Evolutionary conservation across 192 early-diverging fungal genomes (phyloP), one percentile per base, ranked within the genome.

Genomic region (Chytriomyces hyalinus): DNA sequence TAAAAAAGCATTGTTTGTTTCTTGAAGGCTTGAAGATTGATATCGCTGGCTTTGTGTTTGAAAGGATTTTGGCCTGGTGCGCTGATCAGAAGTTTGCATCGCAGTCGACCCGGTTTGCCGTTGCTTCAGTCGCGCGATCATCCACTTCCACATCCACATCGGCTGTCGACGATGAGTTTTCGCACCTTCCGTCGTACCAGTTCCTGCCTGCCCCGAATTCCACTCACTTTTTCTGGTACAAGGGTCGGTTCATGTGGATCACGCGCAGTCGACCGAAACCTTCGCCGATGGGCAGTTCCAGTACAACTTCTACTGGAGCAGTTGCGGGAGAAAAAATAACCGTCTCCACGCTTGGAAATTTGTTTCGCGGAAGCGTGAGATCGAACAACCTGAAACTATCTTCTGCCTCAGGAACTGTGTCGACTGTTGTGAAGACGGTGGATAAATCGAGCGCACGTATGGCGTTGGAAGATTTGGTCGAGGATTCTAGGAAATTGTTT

Each of bases 171-270:
- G 26, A 63, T 6, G 57, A 53, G 15, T 66, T 61, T 66, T 22
- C 51, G 5, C 61, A 60, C 24, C 46, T 71, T 11, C 87, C 80
- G 36, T 81, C 63, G 59, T 86, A 86, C 0, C 88, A 88, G 53
- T 92, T 89, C 66, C 82, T 90, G 28, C 90, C 90, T 8, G 82
- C 89, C 9, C 88, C 87, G 10, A 87, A 89, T 87, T 73, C 2
- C 61, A 66, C 59, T 13, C 65, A 69, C 47, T 69, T 49, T 22
- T 80, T 74, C 60, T 69, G 64, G 65, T 80, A 66, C 67, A 48
- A 67, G 65, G 45, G 44, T 44, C 62, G 65, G 6, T 36, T 69
- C 73, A 63, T 74, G 60, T 80, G 79, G 73, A 15, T 80, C 48
- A 62, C 71, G 50, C 62, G 73, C 11, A 44, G 15, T 20, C 70